Conservation (phyloP, 441 rosid species). For the Erodium trifolium region DNA sequence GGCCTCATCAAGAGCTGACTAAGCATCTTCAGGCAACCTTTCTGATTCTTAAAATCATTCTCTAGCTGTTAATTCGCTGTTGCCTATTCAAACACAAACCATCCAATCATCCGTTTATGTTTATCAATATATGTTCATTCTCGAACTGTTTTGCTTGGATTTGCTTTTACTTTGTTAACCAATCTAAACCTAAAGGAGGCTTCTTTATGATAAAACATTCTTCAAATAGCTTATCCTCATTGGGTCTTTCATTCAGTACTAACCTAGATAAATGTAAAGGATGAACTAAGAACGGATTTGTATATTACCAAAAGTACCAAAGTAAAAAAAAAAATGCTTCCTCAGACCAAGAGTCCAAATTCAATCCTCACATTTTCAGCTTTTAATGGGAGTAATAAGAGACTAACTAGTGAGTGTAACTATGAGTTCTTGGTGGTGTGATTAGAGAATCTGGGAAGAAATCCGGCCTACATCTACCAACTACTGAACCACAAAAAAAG, state of each 20-base stretch:
- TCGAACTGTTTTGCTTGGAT: background rate
- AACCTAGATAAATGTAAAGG: background rate
- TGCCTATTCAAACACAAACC: background rate
- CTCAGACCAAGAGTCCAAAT: background rate
- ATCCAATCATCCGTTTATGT: background rate
- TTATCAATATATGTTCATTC: background rate
- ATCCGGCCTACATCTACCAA: background rate
- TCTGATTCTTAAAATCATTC: background rate
- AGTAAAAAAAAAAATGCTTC: background rate
- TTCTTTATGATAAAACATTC: background rate
- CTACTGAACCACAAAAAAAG: background rate
- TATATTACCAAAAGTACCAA: background rate
- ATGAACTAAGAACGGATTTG: too few species aligned
- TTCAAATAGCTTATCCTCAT: background rate
- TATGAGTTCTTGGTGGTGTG: background rate
- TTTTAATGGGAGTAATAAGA: background rate
- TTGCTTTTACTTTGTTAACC: background rate
- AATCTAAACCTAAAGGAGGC: background rate
- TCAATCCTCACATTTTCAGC: background rate
- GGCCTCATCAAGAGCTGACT: background rate
- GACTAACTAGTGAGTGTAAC: background rate
- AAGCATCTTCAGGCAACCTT: background rate
- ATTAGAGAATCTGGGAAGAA: background rate
- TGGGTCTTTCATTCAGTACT: background rate
- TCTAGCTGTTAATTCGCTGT: background rate